A percentile compares a stretch with the other conserved stretches of the same genome.
These are phyloP conservation scores for Blastobotrys raffinosifermentans DNA, from an alignment of 1,139 yeast genomes.

Conservation along the genomic window DNA sequence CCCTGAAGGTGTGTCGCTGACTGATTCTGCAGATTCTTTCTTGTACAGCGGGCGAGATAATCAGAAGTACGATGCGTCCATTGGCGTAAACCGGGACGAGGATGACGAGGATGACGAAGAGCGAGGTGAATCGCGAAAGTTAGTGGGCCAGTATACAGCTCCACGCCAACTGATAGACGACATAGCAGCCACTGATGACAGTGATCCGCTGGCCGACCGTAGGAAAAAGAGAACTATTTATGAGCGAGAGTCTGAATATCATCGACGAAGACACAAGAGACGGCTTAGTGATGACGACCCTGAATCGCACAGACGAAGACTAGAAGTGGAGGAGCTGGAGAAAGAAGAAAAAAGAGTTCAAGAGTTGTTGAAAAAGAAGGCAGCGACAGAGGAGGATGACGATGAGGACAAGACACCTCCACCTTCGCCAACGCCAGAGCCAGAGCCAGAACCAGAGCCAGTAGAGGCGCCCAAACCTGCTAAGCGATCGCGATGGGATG, in stretches of 20 bases:
- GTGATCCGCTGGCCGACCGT: conserved; percentile 35
- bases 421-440: conserved; percentile 27
- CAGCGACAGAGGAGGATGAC: conserved; percentile 11
- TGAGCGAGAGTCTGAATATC: conserved; percentile 40
- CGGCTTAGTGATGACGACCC: conserved; percentile 23
- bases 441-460: conserved; percentile 7
- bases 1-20: conserved; percentile 3
- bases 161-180: conserved; percentile 28
- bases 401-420: conserved; percentile 11
- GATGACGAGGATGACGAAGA: conserved; percentile 5
- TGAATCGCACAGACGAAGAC: conserved; percentile 23
- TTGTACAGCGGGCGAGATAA: conserved; percentile 4
- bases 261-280: conserved; percentile 36
- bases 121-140: conserved; percentile 10
- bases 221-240: conserved; percentile 30
- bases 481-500: background rate
- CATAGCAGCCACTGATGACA: conserved; percentile 32
- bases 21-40: conserved; percentile 4
- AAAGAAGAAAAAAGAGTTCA: conserved; percentile 30
- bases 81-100: conserved; percentile 4
- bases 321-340: conserved; percentile 30
- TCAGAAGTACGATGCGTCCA: conserved; percentile 7
- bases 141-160: conserved; percentile 33
- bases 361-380: conserved; percentile 23
- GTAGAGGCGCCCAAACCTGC: background rate